Conservation (phyloP, 352 stramenopile species). For the Salisapilia sapeloensis region DNA sequence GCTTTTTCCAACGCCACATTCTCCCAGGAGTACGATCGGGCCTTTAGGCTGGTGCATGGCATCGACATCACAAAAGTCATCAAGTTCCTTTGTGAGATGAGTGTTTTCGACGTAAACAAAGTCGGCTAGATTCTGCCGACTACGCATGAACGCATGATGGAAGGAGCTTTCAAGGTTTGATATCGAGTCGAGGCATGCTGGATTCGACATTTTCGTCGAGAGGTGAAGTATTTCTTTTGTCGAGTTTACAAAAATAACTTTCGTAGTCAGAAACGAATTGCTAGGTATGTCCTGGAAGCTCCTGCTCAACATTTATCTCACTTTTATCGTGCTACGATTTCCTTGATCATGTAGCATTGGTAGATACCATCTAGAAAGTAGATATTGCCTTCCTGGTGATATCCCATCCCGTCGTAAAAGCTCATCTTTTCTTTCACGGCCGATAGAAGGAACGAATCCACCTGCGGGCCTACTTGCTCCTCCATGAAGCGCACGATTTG, state of each 20-base stretch:
- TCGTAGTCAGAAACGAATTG: neutral
- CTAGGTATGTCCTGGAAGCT: neutral
- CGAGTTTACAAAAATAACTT: neutral
- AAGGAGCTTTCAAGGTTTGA: constrained; percentile 68
- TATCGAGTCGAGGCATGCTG: constrained; percentile 23
- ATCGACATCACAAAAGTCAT: constrained; percentile 78
- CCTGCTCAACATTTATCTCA: neutral
- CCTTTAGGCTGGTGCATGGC: constrained; percentile 66
- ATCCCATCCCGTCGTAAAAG: too few species aligned
- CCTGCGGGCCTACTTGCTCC: neutral
- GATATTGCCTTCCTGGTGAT: too few species aligned
- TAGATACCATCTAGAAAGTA: too few species aligned
- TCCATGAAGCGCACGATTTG: neutral
- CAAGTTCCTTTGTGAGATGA: constrained; percentile 38
- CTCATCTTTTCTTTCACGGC: too few species aligned
- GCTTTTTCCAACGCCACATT: constrained; percentile 56
- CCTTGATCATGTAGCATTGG: too few species aligned
- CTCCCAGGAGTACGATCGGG: constrained; percentile 53
- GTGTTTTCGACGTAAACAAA: constrained; percentile 65
- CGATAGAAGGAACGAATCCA: neutral
- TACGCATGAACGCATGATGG: constrained; percentile 67
- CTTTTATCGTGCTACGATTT: neutral
- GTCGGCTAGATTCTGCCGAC: constrained; percentile 37
- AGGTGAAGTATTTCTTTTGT: neutral
- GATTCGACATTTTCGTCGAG: neutral